Percentiles rank a stretch among this genome's conserved stretches.
phyloP scores from a whole-genome alignment of 1,284 basidiomycete species.

The Vanrija sp. region DNA sequence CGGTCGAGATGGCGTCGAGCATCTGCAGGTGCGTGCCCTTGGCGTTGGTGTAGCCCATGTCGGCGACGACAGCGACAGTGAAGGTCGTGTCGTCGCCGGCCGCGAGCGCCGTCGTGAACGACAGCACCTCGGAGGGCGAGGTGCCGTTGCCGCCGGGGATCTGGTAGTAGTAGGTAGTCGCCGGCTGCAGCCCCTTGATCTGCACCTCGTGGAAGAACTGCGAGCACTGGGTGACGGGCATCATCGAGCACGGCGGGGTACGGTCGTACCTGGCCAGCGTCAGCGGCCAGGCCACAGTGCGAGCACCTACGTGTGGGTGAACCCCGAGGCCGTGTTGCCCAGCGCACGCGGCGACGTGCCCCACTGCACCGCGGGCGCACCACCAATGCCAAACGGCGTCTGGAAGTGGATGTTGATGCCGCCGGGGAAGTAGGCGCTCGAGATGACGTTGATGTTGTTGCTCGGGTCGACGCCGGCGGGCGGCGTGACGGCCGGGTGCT shows the following conservation, averaged over 20 bases:
- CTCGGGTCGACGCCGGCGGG: constrained; percentile 15
- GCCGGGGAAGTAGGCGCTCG: constrained; percentile 19
- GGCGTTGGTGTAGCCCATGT: constrained; percentile 46
- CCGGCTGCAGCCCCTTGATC: constrained; percentile 17
- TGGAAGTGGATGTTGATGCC: constrained; percentile 38
- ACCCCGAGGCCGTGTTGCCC: constrained; percentile 13
- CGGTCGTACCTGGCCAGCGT: constrained; percentile 20
- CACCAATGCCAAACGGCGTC: constrained; percentile 33
- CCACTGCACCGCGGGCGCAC: constrained; percentile 19
- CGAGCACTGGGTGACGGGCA: constrained; percentile 30
- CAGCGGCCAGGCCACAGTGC: neutral
- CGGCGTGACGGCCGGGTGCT: constrained; percentile 20
- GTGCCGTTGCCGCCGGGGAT: constrained; percentile 37
- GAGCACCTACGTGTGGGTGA: constrained; percentile 15
- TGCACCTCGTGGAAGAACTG: constrained; percentile 33
- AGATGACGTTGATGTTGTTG: constrained; percentile 40
- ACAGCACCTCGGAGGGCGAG: constrained; percentile 19
- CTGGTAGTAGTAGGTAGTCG: constrained; percentile 27
- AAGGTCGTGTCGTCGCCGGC: constrained; percentile 21
- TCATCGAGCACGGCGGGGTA: constrained; percentile 28
- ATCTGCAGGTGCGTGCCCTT: constrained; percentile 36
- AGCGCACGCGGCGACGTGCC: constrained; percentile 17
- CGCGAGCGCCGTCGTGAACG: constrained; percentile 22
- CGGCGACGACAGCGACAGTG: constrained; percentile 34
- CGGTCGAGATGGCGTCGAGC: constrained; percentile 22